Evolutionary conservation across 208 protist genomes (phyloP).

Genomic region (Acanthamoeba royreba): DNA sequence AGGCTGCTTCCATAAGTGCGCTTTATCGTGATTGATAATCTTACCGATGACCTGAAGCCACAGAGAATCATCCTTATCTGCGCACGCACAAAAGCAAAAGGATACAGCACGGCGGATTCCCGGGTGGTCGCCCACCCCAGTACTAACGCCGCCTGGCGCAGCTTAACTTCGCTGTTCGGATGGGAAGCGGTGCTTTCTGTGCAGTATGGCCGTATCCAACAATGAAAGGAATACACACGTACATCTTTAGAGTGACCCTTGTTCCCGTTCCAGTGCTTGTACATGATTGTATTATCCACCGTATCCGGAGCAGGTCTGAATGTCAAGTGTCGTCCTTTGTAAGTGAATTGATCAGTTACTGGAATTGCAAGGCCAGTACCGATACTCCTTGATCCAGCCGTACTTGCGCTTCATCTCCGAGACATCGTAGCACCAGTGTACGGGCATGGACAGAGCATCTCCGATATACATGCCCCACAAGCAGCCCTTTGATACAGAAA

Average conservation of each 20-base stretch:
- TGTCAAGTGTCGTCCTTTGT: not conserved
- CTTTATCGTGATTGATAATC: not conserved
- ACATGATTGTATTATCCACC: not conserved
- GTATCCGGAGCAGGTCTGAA: not conserved
- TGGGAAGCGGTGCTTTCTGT: too few relatives aligned
- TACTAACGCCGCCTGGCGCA: too few relatives aligned
- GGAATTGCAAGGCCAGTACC: not conserved
- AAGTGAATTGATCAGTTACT: not conserved
- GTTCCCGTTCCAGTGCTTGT: not conserved
- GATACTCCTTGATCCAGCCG: not conserved
- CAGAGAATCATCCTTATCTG: too few relatives aligned
- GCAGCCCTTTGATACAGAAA: not conserved
- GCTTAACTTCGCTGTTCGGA: too few relatives aligned
- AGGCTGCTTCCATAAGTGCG: not conserved
- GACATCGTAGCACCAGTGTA: constrained; percentile 53
- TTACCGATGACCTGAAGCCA: not conserved
- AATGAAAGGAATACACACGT: not conserved
- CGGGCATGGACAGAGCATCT: constrained; percentile 54
- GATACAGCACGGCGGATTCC: too few relatives aligned
- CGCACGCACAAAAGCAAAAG: too few relatives aligned
- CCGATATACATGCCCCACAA: constrained; percentile 47
- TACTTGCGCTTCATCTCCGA: not conserved
- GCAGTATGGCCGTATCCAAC: not conserved
- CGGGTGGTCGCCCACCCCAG: too few relatives aligned
- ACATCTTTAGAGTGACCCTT: not conserved